A percentile compares a stretch with the other conserved stretches of the same genome.
Conservation (phyloP, 495 filamentous ascomycete species). For the Hyaloscypha finlandica region DNA sequence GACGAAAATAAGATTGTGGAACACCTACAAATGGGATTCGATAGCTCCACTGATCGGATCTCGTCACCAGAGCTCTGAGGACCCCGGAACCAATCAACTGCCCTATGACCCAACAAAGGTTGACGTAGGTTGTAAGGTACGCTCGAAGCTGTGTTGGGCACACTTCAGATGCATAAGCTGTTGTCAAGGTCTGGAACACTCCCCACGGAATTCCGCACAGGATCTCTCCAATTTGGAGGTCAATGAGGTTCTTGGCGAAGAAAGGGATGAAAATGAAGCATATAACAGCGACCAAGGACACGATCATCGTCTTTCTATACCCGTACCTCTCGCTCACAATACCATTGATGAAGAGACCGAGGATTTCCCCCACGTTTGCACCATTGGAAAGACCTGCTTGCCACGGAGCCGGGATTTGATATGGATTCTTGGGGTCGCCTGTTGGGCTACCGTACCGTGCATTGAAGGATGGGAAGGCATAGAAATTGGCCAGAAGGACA, state of each 20-base stretch:
- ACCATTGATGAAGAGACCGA: conserved; percentile 48
- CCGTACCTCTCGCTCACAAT: conserved; percentile 49
- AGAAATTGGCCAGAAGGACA: conserved; percentile 40
- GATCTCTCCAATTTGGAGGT: conserved; percentile 73
- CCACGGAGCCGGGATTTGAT: conserved; percentile 47
- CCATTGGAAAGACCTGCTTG: conserved; percentile 49
- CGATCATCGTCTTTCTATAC: conserved; percentile 68
- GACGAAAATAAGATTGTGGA: conserved; percentile 40
- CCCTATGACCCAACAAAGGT: conserved; percentile 69
- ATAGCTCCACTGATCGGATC: conserved; percentile 55
- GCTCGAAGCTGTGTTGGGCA: conserved; percentile 70
- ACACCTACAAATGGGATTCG: conserved; percentile 60
- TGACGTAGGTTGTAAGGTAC: conserved; percentile 77
- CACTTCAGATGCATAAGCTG: conserved; percentile 81
- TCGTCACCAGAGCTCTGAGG: conserved; percentile 43
- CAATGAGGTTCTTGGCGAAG: conserved; percentile 67
- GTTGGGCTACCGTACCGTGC: conserved; percentile 28
- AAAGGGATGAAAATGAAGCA: conserved; percentile 76
- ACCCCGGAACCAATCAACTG: conserved; percentile 62
- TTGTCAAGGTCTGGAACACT: conserved; percentile 75
- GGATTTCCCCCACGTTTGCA: conserved; percentile 46
- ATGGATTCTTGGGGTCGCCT: conserved; percentile 43
- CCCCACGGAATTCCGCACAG: conserved; percentile 74
- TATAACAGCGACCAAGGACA: conserved; percentile 60
- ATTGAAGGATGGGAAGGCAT: conserved; percentile 40